Conservation (phyloP, 352 stramenopile species). For the Pythium grandisporangium region DNA sequence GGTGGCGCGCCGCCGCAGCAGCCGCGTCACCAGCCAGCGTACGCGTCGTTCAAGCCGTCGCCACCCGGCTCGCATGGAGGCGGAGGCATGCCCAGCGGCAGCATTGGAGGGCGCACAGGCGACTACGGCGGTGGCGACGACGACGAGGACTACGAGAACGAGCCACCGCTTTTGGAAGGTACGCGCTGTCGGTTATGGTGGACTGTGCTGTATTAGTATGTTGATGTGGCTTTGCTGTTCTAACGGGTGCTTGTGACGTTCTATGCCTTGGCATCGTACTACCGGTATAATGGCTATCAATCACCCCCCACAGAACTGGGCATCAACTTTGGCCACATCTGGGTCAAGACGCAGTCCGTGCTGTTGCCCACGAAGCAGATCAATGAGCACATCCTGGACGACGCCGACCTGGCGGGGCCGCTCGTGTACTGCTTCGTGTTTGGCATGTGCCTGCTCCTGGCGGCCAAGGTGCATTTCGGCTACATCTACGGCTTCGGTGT, state of each 20-base stretch:
- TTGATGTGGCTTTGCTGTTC: too few relatives aligned
- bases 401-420: slow-evolving; percentile 92
- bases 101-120: not conserved
- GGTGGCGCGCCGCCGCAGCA: slow-evolving; percentile 19
- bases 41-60: too few relatives aligned
- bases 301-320: slow-evolving; percentile 84
- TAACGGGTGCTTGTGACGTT: too few relatives aligned
- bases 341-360: slow-evolving; percentile 94
- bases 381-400: slow-evolving; percentile 86
- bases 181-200: too few relatives aligned
- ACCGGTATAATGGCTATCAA: too few relatives aligned
- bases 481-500: slow-evolving; percentile 99
- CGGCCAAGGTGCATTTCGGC: slow-evolving; percentile 94
- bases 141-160: slow-evolving; percentile 92
- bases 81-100: slow-evolving; percentile 7
- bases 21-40: too few relatives aligned
- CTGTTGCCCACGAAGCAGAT: slow-evolving; percentile 90
- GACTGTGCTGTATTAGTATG: too few relatives aligned
- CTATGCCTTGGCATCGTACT: too few relatives aligned
- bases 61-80: slow-evolving; percentile 4
- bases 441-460: slow-evolving; percentile 91
- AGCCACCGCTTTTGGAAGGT: slow-evolving; percentile 95
- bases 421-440: slow-evolving; percentile 93
- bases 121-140: slow-evolving; percentile 13
- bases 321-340: slow-evolving; percentile 97